Conservation (phyloP, 352 stramenopile genomes). For the Globisporangium radiosum region DNA sequence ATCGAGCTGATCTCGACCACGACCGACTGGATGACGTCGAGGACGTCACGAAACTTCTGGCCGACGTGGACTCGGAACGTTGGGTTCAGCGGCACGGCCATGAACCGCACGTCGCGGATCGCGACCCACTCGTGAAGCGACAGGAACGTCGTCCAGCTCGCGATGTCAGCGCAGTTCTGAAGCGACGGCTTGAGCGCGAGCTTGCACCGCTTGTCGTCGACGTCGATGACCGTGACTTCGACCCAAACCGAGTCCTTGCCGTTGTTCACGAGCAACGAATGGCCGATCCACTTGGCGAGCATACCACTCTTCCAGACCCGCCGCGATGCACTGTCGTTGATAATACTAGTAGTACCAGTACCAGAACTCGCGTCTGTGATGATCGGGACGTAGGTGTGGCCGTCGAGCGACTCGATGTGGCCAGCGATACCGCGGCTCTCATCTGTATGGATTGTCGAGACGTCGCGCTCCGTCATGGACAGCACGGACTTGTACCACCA, state of each 20-base stretch:
- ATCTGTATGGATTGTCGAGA: conserved; percentile 53
- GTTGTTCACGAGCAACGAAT: conserved; percentile 61
- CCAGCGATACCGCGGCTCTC: conserved; percentile 34
- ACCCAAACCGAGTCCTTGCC: conserved; percentile 65
- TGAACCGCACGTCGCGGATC: conserved; percentile 45
- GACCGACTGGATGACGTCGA: conserved; percentile 54
- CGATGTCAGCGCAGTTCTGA: conserved; percentile 21
- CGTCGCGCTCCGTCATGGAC: conserved; percentile 42
- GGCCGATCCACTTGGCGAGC: conserved; percentile 45
- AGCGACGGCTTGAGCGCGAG: conserved; percentile 55
- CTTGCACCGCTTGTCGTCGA: conserved; percentile 61
- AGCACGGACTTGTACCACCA: conserved; percentile 67
- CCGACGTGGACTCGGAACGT: conserved; percentile 66
- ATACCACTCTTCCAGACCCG: conserved; percentile 28
- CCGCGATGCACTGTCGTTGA: conserved; percentile 24
- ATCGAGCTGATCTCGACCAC: conserved; percentile 70
- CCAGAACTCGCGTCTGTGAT: conserved; percentile 13
- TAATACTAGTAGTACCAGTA: conserved; percentile 4
- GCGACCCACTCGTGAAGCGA: conserved; percentile 41
- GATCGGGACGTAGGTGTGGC: conserved; percentile 52
- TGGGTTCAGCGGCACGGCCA: conserved; percentile 40
- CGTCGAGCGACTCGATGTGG: conserved; percentile 51
- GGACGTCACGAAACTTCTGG: conserved; percentile 44
- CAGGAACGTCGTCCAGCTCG: conserved; percentile 36
- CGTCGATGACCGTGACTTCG: conserved; percentile 43